Percentiles rank a stretch among this genome's conserved stretches.
These are phyloP conservation scores for Mrakia hoshinonis DNA, from an alignment of 768 basidiomycete species.

Conservation along the genomic window DNA sequence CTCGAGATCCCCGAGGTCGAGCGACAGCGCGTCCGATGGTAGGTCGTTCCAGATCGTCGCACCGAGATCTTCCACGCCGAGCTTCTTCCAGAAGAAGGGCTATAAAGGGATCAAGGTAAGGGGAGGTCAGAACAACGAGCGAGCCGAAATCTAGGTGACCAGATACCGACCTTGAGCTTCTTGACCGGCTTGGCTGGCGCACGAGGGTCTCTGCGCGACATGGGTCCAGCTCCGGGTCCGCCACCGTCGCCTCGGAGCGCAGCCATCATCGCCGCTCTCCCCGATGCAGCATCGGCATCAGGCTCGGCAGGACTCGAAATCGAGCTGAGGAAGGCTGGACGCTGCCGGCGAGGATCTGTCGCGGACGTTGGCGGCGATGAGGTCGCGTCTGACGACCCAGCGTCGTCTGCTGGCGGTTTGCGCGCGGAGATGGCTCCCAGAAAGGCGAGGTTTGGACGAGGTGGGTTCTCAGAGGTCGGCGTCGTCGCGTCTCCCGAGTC, in stretches of 20 bases:
- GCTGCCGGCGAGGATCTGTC: neutral
- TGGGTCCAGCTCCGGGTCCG: neutral
- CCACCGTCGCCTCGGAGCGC: neutral
- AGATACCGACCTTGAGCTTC: conserved; percentile 30
- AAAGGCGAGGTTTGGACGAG: neutral
- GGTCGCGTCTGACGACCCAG: neutral
- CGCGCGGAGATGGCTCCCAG: neutral
- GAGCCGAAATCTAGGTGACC: neutral
- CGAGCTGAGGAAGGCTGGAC: neutral
- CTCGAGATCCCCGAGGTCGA: conserved; percentile 65
- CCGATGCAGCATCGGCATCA: neutral
- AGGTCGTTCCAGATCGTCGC: conserved; percentile 66
- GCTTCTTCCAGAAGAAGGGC: conserved; percentile 87
- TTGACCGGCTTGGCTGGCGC: conserved; percentile 4
- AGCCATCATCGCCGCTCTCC: neutral
- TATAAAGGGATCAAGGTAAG: conserved; percentile 31
- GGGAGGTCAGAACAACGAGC: neutral
- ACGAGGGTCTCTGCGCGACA: neutral
- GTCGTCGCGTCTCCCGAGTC: too few relatives aligned
- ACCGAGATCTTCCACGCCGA: conserved; percentile 45
- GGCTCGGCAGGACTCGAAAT: neutral
- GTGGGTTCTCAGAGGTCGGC: neutral
- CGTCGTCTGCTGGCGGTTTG: neutral
- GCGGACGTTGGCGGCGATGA: neutral
- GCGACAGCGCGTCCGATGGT: conserved; percentile 38